A percentile compares a stretch with the other conserved stretches of the same genome.
These are phyloP conservation scores for Boletellus sp. DNA, from an alignment of 768 basidiomycete genomes.

Conservation along the genomic window DNA sequence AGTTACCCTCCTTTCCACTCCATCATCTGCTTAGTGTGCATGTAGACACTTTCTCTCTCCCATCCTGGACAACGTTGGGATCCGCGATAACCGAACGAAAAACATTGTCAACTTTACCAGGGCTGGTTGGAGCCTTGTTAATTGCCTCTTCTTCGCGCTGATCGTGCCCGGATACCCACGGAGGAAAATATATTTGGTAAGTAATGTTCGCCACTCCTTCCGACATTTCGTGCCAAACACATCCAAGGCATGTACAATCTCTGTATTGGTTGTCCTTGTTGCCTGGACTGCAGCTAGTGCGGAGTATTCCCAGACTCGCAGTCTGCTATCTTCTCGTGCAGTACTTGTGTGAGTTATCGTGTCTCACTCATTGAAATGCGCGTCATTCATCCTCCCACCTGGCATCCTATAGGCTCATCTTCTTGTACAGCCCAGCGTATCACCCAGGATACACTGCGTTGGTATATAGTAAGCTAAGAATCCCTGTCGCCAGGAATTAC, in stretches of 20 bases:
- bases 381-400: not conserved
- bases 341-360: constrained; percentile 14
- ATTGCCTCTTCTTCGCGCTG: not conserved
- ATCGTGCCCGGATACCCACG: constrained; percentile 4
- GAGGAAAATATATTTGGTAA: constrained; percentile 8
- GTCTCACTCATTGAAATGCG: not conserved
- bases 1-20: no score
- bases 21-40: no score
- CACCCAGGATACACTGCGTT: constrained; percentile 3
- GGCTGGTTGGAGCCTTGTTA: constrained; percentile 6
- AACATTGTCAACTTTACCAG: constrained; percentile 4
- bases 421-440: constrained; percentile 5
- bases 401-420: constrained; percentile 3
- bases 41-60: constrained; percentile 10
- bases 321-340: not conserved
- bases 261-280: constrained; percentile 11
- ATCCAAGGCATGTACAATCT: constrained; percentile 6
- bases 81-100: constrained; percentile 15
- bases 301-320: constrained; percentile 9
- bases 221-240: not conserved
- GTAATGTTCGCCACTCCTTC: not conserved
- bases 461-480: constrained; percentile 1
- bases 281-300: constrained; percentile 16
- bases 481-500: not conserved
- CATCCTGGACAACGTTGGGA: constrained; percentile 14